Conservation (phyloP, 164 flowering plant species). For the Berberis thunbergii region DNA sequence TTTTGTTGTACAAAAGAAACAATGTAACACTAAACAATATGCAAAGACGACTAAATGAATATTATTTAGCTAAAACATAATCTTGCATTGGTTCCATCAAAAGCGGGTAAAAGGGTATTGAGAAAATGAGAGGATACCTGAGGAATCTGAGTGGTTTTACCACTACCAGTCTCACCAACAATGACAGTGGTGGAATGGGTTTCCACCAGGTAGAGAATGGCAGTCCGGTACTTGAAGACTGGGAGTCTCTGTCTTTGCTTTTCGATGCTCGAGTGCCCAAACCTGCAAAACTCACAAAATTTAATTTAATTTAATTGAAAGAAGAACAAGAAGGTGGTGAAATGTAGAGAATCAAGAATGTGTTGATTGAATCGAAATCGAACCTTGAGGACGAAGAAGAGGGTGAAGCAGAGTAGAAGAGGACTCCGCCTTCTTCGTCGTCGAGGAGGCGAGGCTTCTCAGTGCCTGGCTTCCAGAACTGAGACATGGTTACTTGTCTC, state of each 20-base stretch:
- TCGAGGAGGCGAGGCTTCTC: slow-evolving; percentile 80
- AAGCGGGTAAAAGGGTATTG: neutral
- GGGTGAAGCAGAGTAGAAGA: slow-evolving; percentile 41
- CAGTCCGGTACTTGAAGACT: slow-evolving; percentile 61
- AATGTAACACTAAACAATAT: too few relatives aligned
- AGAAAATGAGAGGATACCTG: slow-evolving; percentile 36
- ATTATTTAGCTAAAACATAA: too few relatives aligned
- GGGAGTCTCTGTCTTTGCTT: slow-evolving; percentile 90
- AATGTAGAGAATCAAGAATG: neutral
- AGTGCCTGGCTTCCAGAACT: slow-evolving; percentile 89
- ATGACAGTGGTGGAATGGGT: slow-evolving; percentile 73
- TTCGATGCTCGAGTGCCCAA: slow-evolving; percentile 50
- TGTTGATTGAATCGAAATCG: neutral
- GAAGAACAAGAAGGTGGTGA: neutral
- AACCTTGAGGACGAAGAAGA: slow-evolving; percentile 47
- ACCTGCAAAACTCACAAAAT: slow-evolving; percentile 21
- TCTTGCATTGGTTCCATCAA: too few relatives aligned
- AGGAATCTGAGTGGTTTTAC: slow-evolving; percentile 96
- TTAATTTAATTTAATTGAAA: neutral
- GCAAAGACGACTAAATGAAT: too few relatives aligned
- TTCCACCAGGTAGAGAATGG: slow-evolving; percentile 84
- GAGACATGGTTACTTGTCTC: slow-evolving; percentile 33
- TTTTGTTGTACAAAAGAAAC: too few relatives aligned
- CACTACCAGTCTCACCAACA: slow-evolving; percentile 97
- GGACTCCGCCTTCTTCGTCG: slow-evolving; percentile 90